Base-by-base conservation (phyloP, 305 asterid species). In the Petunia hybrid region DNA sequence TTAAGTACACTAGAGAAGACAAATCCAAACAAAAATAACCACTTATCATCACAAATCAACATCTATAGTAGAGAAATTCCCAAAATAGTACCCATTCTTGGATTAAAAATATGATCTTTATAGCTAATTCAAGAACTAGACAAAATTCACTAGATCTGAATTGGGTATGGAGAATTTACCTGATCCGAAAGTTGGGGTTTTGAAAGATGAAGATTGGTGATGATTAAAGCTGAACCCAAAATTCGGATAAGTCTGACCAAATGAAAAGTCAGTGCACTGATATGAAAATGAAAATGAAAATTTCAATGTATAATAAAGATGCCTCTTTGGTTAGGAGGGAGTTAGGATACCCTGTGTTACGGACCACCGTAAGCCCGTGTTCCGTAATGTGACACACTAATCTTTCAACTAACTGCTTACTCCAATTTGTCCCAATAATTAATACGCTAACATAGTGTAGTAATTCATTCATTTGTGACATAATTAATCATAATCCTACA, bases 231-330 rank as follows among this genome's bases (percentile, higher is more conserved):
- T 77, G 65, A 57, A 79, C 84, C 81, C 84, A 81, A 81, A 85
- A 46, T 83, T 81, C 85, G 87, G 89, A 89, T 83, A 85, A 87
- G 89, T 81, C 90, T 77, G 82, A 85, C 85, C 85, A 22, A 66
- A 12, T 13, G 68, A 38, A 40, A 36, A 6, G 63, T 14, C 82
- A 4, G 82, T 55, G 79, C 82, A 39, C 14, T 22, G 31, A 22
- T 22, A 22, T 22, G 31, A 22, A 10, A n/a, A 39, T 3, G 46
- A 22, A 48, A 14, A 3, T 6, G 4, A 0, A 12, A 48, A 7
- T 0, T 4, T 0, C 0, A 3, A 22, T 14, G 38, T 75, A 76
- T 68, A 22, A 77, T 81, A 36, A 62, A 70, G 51, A 63, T 22
- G 13, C 42, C 36, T 2, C 6, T 14, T 41, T 10, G 46, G 53